Conservation (phyloP, 129 eudicot genomes). For the Escallonia rubra region DNA sequence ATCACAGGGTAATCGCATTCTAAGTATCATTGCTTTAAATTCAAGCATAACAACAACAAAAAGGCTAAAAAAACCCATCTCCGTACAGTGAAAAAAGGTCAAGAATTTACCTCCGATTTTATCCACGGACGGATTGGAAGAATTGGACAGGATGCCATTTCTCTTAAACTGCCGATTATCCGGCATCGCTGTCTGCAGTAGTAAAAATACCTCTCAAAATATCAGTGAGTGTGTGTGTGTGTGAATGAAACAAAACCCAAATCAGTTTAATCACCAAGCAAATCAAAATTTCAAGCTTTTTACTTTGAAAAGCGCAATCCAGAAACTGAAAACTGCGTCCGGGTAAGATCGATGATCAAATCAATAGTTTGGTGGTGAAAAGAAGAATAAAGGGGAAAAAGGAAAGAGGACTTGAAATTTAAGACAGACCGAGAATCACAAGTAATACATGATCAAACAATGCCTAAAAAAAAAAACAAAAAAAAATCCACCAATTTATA, state of each 20-base stretch:
- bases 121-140: slow-evolving; percentile 45
- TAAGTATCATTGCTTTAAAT: slow-evolving; percentile 29
- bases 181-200: slow-evolving; percentile 43
- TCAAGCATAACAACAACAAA: slow-evolving; percentile 20
- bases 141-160: slow-evolving; percentile 47
- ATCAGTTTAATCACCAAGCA: slow-evolving; percentile 6
- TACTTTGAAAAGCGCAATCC: slow-evolving; percentile 3
- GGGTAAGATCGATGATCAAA: slow-evolving; percentile 1
- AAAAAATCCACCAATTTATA: slow-evolving; percentile 4
- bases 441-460: slow-evolving; percentile 20
- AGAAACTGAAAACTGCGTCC: slow-evolving; percentile 7
- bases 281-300: slow-evolving; percentile 1
- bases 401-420: slow-evolving; percentile 10
- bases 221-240: background rate
- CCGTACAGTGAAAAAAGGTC: background rate
- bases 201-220: background rate
- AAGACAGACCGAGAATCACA: slow-evolving; percentile 15
- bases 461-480: slow-evolving; percentile 24
- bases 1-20: slow-evolving; percentile 10
- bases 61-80: slow-evolving; percentile 2
- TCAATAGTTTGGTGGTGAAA: slow-evolving; percentile 14
- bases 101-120: slow-evolving; percentile 50
- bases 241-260: background rate
- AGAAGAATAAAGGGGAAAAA: background rate
- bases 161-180: slow-evolving; percentile 61